Evolutionary conservation across 306 rosid species (phyloP), one percentile per base, ranked within the genome.

Genomic region (Cyclanthera cordifolia): DNA sequence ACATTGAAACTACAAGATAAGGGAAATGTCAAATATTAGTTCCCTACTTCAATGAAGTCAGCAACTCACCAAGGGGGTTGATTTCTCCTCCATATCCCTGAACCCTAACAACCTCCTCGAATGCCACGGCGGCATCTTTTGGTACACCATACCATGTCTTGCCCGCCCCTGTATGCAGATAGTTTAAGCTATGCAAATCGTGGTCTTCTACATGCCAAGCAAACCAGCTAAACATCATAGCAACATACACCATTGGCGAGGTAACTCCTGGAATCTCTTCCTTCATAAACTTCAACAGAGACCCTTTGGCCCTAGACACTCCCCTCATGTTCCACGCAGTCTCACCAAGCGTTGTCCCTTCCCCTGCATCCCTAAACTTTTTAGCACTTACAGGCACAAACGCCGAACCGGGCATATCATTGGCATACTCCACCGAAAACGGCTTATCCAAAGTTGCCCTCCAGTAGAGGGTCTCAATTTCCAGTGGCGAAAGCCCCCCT

Each of bases 171-270:
- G 85, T 81, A 53, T 94, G 97, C 74, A 90, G 74, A 75, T 90
- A 94, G 79, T 94, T 94, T 76, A 94, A 79, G 77, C 99, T 94
- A 59, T 94, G 99, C 83, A 94, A 67, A 83, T 94, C 99, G 73
- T 94, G 99, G 69, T 94, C 99, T 85, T 94, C 99, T 14, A 88
- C 99, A 64, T 94, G 99, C 99, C 99, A 94, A 49, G 99, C 99
- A 64, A 94, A 94, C 99, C 99, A 94, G 73, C 99, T 94, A 72
- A 94, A 94, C 77, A 94, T 54, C 99, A 94, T 94, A 13, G 99
- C 99, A 13, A 94, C 85, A 41, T 94, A 94, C 43, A 94, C 86
- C 99, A 94, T 94, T 0, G 99, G 99, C 0, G 97, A 90, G 4
- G 99, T 94, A 10, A 94, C 99, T 5, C 99, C 99, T 0, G 99